Conservation (phyloP, 2,329 filamentous ascomycete species). For the Tolypocladium amazonense region DNA sequence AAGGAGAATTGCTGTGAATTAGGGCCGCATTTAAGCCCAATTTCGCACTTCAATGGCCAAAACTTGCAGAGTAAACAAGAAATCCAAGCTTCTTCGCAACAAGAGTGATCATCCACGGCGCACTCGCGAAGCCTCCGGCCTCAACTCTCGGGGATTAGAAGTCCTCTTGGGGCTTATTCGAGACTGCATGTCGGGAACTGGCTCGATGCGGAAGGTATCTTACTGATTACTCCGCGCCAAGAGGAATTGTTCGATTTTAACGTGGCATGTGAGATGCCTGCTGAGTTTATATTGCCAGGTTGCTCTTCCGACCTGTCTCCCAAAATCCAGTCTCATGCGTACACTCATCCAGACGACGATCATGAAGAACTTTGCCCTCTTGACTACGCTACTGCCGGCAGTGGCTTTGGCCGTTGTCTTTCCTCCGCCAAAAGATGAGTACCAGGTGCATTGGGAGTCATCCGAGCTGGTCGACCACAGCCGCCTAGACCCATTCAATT, state of each 20-base stretch:
- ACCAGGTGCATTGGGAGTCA: constrained; percentile 6
- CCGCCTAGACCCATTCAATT: constrained; percentile 19
- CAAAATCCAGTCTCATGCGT: background rate
- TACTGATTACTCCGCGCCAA: background rate
- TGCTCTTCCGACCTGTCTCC: background rate
- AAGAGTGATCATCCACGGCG: too few relatives aligned
- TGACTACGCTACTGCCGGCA: background rate
- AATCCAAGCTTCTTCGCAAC: too few relatives aligned
- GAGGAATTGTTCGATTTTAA: background rate
- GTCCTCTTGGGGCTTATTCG: too few relatives aligned
- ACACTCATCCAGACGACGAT: background rate
- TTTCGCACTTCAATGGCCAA: too few relatives aligned
- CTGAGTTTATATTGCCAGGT: background rate
- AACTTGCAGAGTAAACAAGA: too few relatives aligned
- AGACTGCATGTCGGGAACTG: background rate
- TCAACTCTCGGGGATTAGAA: background rate
- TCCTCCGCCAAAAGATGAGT: constrained; percentile 1
- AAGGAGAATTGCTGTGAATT: too few relatives aligned
- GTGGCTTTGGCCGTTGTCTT: background rate
- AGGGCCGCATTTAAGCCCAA: too few relatives aligned
- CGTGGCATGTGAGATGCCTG: background rate
- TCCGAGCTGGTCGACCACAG: constrained; percentile 19
- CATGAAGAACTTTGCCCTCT: background rate
- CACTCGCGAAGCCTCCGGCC: too few relatives aligned
- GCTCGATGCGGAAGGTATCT: background rate